Percentiles rank a stretch among this genome's conserved stretches.
phyloP scores from a whole-genome alignment of 2,329 filamentous ascomycete species.

The Aureobasidium vineae region DNA sequence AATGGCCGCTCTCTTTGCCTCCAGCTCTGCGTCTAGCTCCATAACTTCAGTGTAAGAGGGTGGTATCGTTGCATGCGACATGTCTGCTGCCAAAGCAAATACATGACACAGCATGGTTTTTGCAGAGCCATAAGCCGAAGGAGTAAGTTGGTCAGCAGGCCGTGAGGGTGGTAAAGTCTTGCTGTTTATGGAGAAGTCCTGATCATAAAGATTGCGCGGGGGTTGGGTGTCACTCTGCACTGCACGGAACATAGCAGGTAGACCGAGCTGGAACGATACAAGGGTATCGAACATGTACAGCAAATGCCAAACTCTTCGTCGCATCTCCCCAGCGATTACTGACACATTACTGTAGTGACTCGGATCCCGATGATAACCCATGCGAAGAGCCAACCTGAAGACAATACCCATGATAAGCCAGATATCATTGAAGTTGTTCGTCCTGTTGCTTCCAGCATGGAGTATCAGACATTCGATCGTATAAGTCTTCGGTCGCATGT shows the following conservation, averaged over 20 bases:
- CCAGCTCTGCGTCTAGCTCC: slow-evolving; percentile 40
- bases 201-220: slow-evolving; percentile 48
- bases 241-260: slow-evolving; percentile 50
- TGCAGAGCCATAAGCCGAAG: slow-evolving; percentile 39
- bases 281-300: slow-evolving; percentile 48
- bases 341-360: slow-evolving; percentile 45
- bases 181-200: slow-evolving; percentile 43
- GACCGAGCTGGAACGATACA: slow-evolving; percentile 50
- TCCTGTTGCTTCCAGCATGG: slow-evolving; percentile 36
- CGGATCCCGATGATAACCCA: slow-evolving; percentile 50
- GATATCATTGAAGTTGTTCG: slow-evolving; percentile 38
- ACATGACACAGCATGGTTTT: slow-evolving; percentile 40
- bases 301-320: slow-evolving; percentile 46
- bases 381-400: slow-evolving; percentile 43
- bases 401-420: slow-evolving; percentile 47
- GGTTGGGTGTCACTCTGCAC: slow-evolving; percentile 45
- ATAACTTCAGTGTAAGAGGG: slow-evolving; percentile 42
- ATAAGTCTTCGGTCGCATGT: slow-evolving; percentile 47
- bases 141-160: slow-evolving; percentile 37
- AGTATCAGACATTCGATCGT: slow-evolving; percentile 45
- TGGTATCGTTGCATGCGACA: slow-evolving; percentile 40
- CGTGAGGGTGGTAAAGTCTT: slow-evolving; percentile 41
- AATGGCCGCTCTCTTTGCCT: slow-evolving; percentile 38
- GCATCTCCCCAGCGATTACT: slow-evolving; percentile 48
- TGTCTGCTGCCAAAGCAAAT: slow-evolving; percentile 44